Evolutionary conservation across 352 stramenopile genomes (phyloP).

Genomic region (Pilasporangium apinafurcum): DNA sequence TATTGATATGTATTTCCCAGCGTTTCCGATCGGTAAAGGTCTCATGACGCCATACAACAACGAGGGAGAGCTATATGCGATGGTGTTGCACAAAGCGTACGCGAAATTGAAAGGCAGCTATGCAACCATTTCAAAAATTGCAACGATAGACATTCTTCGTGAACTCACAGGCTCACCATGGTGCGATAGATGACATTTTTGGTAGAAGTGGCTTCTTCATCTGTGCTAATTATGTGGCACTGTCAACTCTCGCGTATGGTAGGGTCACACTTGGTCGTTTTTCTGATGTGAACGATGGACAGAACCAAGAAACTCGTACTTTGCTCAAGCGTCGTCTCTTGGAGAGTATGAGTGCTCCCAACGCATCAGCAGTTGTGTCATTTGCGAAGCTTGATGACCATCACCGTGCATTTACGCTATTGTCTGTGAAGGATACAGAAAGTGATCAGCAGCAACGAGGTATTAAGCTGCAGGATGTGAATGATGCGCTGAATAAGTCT

Average conservation of each 20-base stretch:
- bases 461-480: constrained; percentile 1
- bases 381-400: constrained; percentile 17
- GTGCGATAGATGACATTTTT: too few relatives aligned
- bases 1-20: constrained; percentile 38
- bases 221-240: too few relatives aligned
- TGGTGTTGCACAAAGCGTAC: constrained; percentile 51
- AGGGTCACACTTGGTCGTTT: too few relatives aligned
- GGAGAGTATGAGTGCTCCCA: too few relatives aligned
- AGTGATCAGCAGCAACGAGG: background rate
- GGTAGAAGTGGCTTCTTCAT: too few relatives aligned
- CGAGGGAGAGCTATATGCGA: constrained; percentile 23
- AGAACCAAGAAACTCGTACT: too few relatives aligned
- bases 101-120: constrained; percentile 51
- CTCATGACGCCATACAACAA: constrained; percentile 14
- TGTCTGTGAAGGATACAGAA: too few relatives aligned
- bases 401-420: constrained; percentile 18
- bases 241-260: too few relatives aligned
- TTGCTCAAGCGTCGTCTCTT: too few relatives aligned
- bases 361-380: constrained; percentile 10
- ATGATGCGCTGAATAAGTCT: background rate
- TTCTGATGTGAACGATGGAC: too few relatives aligned
- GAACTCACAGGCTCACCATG: constrained; percentile 41
- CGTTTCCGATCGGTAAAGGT: constrained; percentile 23
- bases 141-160: constrained; percentile 24
- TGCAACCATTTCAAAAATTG: constrained; percentile 4